These are phyloP conservation scores for Rosa hybrid DNA, from an alignment of 331 rosid species.

Conservation along the genomic window DNA sequence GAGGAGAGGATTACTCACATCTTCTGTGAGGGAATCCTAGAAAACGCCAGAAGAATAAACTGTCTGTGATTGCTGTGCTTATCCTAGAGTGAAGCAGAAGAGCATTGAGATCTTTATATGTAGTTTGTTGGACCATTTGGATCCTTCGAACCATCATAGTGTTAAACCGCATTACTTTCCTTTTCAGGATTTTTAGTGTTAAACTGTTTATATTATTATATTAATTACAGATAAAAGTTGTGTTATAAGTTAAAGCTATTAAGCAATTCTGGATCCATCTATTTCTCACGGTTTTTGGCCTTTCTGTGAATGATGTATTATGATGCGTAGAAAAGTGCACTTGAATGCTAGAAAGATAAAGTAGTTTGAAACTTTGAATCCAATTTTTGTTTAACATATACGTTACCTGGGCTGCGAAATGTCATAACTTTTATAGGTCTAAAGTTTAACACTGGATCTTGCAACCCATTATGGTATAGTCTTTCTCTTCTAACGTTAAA, in stretches of 20 bases:
- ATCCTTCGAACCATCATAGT: background rate
- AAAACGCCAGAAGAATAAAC: too few relatives aligned
- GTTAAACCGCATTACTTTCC: background rate
- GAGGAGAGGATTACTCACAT: too few relatives aligned
- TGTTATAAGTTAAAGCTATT: background rate
- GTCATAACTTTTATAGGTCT: background rate
- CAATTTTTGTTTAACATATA: background rate
- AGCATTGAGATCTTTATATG: constrained; percentile 5
- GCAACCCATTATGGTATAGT: background rate
- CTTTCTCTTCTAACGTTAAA: background rate
- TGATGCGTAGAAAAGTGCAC: background rate
- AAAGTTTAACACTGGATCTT: background rate
- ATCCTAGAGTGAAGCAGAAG: background rate
- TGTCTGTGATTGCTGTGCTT: background rate
- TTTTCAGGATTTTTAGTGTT: background rate
- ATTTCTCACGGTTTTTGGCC: too few relatives aligned
- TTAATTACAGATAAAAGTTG: background rate
- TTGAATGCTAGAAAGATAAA: background rate
- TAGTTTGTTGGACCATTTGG: background rate
- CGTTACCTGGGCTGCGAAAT: background rate
- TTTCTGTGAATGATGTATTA: background rate
- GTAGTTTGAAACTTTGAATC: background rate
- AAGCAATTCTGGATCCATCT: background rate
- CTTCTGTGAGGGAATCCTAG: too few relatives aligned
- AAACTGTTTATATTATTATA: background rate